Evolutionary conservation across 192 early-diverging fungal species (phyloP).

Genomic region (Lobosporangium transversale): DNA sequence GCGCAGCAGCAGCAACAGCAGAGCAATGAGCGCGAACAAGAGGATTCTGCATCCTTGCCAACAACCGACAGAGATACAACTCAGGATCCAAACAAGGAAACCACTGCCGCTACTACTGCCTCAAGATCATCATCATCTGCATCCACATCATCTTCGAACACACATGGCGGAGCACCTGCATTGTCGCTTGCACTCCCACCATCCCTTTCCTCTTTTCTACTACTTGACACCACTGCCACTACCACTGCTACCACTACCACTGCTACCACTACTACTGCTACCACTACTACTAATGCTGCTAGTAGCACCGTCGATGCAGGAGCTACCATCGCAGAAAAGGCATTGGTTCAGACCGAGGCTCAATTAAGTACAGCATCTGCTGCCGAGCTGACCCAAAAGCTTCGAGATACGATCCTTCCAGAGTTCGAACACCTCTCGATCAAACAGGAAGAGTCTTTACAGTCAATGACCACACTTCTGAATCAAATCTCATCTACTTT

Average conservation of each 20-base stretch:
- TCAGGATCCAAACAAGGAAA: neutral
- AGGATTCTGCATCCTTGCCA: too few relatives aligned
- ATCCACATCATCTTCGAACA: neutral
- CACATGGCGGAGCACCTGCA: neutral
- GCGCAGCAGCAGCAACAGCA: neutral
- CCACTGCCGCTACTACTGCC: neutral
- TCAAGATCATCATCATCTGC: neutral
- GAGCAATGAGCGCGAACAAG: too few relatives aligned
- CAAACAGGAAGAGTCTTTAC: conserved; percentile 44
- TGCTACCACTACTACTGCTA: neutral
- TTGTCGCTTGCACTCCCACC: conserved; percentile 16
- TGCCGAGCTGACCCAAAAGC: conserved; percentile 21
- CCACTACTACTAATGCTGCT: neutral
- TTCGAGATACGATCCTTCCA: conserved; percentile 41
- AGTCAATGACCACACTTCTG: conserved; percentile 51
- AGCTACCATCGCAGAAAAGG: too few relatives aligned
- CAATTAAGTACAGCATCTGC: too few relatives aligned
- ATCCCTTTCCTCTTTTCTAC: conserved; percentile 15
- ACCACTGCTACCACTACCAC: too few relatives aligned
- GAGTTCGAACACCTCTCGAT: conserved; percentile 45
- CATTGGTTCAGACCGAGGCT: too few relatives aligned
- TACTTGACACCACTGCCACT: neutral
- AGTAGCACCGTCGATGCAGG: neutral
- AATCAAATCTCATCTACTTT: conserved; percentile 53
- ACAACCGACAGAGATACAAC: too few relatives aligned